Conservation (phyloP, 257 asterid species). For the Nicotiana obtusifolia region DNA sequence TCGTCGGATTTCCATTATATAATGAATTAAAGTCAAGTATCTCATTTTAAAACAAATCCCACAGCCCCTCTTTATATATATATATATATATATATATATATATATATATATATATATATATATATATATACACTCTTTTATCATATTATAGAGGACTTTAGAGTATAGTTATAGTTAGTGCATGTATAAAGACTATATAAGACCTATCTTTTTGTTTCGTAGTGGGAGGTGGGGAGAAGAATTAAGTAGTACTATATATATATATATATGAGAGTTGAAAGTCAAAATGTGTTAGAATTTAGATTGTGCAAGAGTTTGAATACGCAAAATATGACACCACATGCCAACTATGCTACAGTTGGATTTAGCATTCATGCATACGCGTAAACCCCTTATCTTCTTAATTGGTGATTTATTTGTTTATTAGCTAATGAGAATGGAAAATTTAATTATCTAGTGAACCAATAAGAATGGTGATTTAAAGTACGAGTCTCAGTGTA, state of each 20-base stretch:
- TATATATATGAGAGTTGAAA: background rate
- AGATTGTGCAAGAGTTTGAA: background rate
- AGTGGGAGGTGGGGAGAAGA: background rate
- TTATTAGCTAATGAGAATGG: background rate
- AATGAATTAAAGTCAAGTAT: too few relatives aligned
- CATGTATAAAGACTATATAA: background rate
- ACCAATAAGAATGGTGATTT: background rate
- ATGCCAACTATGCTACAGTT: background rate
- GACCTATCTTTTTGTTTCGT: background rate
- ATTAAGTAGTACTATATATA: background rate
- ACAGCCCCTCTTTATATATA: too few relatives aligned
- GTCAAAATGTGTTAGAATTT: background rate
- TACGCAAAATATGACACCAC: background rate
- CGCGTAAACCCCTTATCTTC: background rate
- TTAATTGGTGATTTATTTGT: background rate
- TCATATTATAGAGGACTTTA: too few relatives aligned
- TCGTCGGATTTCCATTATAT: too few relatives aligned
- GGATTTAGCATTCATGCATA: background rate
- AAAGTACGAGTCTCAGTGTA: background rate
- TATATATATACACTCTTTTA: too few relatives aligned
- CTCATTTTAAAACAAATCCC: too few relatives aligned
- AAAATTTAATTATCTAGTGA: background rate
- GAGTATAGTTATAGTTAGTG: background rate
- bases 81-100: too few relatives aligned
- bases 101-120: too few relatives aligned